Conservation (phyloP, 805 yeast species). For the Nakazawaea wickerhamii region DNA sequence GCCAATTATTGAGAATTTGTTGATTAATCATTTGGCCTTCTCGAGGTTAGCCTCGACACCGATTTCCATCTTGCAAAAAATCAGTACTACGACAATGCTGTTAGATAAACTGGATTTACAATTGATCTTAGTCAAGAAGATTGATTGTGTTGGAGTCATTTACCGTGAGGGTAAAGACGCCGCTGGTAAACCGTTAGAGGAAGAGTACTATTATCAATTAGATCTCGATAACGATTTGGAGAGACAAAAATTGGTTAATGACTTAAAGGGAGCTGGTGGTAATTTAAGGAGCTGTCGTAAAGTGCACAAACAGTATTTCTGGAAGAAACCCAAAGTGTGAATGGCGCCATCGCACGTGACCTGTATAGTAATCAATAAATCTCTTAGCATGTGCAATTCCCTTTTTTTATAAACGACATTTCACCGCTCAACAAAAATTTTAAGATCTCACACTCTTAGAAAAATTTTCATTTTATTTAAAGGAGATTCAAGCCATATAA, state of each 20-base stretch:
- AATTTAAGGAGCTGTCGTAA: slow-evolving; percentile 83
- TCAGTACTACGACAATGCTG: slow-evolving; percentile 48
- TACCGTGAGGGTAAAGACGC: slow-evolving; percentile 92
- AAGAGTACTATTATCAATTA: slow-evolving; percentile 86
- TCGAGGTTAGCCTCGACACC: slow-evolving; percentile 87
- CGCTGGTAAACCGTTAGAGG: slow-evolving; percentile 90
- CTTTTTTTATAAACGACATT: neutral
- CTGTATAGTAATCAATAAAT: neutral
- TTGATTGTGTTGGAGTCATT: slow-evolving; percentile 77
- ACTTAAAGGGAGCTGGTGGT: slow-evolving; percentile 73
- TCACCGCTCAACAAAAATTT: too few relatives aligned
- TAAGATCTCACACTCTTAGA: neutral
- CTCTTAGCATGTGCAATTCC: neutral
- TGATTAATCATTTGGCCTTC: slow-evolving; percentile 84
- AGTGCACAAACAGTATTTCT: slow-evolving; percentile 84
- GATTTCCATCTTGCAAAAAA: slow-evolving; percentile 59
- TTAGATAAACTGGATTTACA: slow-evolving; percentile 41
- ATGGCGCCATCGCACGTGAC: slow-evolving; percentile 8
- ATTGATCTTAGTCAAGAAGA: slow-evolving; percentile 35
- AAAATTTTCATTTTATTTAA: too few relatives aligned
- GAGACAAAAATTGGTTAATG: slow-evolving; percentile 65
- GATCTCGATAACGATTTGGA: slow-evolving; percentile 73
- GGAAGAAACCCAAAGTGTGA: slow-evolving; percentile 51
- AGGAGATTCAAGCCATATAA: too few relatives aligned
- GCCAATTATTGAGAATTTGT: slow-evolving; percentile 53